Percentiles rank a stretch among this genome's conserved stretches.
Evolutionary conservation across 176 grass and related monocot genomes (phyloP).

Genomic region (Melocanna baccifera): DNA sequence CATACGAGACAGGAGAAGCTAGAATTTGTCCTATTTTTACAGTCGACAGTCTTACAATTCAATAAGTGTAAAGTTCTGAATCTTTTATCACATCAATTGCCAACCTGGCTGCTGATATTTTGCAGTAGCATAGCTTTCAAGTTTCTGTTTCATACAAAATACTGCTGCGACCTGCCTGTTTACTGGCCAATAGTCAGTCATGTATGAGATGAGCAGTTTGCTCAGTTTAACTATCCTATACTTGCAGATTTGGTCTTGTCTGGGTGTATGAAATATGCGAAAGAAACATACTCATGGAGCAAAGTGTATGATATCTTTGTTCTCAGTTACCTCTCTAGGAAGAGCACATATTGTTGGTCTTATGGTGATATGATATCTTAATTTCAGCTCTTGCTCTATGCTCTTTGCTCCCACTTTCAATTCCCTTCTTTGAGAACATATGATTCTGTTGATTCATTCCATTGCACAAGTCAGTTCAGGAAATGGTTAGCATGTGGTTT

Average conservation of each 20-base stretch:
- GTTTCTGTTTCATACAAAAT: neutral
- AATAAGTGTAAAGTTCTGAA: neutral
- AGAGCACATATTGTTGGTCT: neutral
- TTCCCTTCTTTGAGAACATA: neutral
- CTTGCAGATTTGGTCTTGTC: neutral
- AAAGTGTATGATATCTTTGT: neutral
- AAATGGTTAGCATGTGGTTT: neutral
- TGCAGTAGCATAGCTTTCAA: slow-evolving; percentile 16
- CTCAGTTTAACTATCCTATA: neutral
- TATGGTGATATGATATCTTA: neutral
- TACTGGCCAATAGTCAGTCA: neutral
- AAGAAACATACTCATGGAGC: neutral
- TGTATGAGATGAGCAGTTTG: neutral
- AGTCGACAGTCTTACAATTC: neutral
- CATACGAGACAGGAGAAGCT: too few species aligned
- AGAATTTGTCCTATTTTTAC: too few species aligned
- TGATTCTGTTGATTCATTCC: neutral
- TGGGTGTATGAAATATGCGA: neutral
- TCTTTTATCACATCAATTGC: neutral
- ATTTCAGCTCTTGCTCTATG: neutral
- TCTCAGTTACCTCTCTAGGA: neutral
- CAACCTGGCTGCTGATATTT: neutral
- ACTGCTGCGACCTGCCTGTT: slow-evolving; percentile 11
- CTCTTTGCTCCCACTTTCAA: neutral
- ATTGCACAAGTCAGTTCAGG: neutral